phyloP scores from a whole-genome alignment of 2,329 filamentous ascomycete genomes.

The Neopestalotiopsis rosae region DNA sequence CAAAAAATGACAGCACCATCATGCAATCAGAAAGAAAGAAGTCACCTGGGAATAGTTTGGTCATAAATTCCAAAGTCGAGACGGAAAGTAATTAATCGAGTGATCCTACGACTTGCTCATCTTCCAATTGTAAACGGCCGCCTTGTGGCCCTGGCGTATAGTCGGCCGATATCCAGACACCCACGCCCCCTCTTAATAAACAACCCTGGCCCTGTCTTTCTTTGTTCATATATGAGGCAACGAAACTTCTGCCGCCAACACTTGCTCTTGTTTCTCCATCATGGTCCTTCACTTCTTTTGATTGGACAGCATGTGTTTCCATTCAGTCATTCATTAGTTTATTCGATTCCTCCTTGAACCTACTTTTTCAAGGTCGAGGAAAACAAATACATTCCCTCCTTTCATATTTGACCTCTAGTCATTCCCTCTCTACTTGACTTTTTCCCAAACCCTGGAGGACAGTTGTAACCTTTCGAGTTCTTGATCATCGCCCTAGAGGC shows the following conservation, averaged over 20 bases:
- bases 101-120: neutral
- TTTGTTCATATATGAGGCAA: conserved; percentile 2
- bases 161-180: neutral
- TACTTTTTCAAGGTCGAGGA: neutral
- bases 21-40: neutral
- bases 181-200: neutral
- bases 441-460: neutral
- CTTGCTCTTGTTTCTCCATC: conserved; percentile 10
- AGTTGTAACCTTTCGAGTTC: neutral
- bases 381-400: neutral
- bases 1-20: neutral
- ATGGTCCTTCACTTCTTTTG: conserved; percentile 19
- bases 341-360: conserved; percentile 13
- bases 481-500: neutral
- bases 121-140: neutral
- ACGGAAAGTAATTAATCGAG: neutral
- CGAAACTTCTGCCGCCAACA: neutral
- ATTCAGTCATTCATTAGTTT: conserved; percentile 12
- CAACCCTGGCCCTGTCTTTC: neutral
- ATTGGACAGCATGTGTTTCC: neutral
- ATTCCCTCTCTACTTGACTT: neutral
- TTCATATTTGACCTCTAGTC: neutral
- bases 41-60: neutral
- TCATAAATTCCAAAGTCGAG: neutral
- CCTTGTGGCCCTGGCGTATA: neutral